Evolutionary conservation across 176 grass and related monocot species (phyloP).

Genomic region (Elaeis guineensis): DNA sequence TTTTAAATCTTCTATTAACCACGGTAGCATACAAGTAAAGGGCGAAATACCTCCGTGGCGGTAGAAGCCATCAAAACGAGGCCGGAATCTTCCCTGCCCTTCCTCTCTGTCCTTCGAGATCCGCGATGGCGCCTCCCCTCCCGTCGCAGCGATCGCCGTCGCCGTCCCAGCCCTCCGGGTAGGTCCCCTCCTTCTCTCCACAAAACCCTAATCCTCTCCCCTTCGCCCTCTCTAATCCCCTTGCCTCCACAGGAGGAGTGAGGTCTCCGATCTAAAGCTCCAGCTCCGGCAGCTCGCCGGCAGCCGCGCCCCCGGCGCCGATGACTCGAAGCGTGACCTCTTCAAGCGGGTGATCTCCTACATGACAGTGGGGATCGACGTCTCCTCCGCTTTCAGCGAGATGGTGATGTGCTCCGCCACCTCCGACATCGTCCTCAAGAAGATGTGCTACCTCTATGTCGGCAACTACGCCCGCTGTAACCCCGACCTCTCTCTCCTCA

Average conservation of each 20-base stretch:
- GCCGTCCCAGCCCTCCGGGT: slow-evolving; percentile 85
- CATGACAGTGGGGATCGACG: slow-evolving; percentile 99
- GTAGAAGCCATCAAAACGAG: background rate
- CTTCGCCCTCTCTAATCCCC: slow-evolving; percentile 1
- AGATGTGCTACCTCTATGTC: slow-evolving; percentile 99
- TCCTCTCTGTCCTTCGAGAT: slow-evolving; percentile 17
- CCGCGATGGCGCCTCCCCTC: slow-evolving; percentile 66
- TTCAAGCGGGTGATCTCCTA: slow-evolving; percentile 99
- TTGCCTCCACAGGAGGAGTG: slow-evolving; percentile 64
- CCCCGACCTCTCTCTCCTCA: slow-evolving; percentile 90
- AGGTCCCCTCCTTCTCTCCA: background rate
- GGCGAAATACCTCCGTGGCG: no score
- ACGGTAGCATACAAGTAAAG: no score
- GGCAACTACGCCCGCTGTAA: slow-evolving; percentile 79
- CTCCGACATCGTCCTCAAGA: slow-evolving; percentile 87
- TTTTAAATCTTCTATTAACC: no score
- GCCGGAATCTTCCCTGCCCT: slow-evolving; percentile 1
- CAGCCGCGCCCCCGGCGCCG: slow-evolving; percentile 65
- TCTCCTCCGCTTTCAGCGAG: slow-evolving; percentile 91
- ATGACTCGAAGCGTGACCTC: slow-evolving; percentile 76
- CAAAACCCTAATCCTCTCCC: background rate
- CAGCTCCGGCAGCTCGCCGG: slow-evolving; percentile 85
- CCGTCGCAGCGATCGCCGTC: slow-evolving; percentile 68
- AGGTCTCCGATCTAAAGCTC: slow-evolving; percentile 96
- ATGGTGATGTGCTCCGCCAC: slow-evolving; percentile 99